Percentiles rank a stretch among this genome's conserved stretches.
These are phyloP conservation scores for Aechmea fasciata DNA, from an alignment of 176 grass and related monocot species.

Conservation along the genomic window DNA sequence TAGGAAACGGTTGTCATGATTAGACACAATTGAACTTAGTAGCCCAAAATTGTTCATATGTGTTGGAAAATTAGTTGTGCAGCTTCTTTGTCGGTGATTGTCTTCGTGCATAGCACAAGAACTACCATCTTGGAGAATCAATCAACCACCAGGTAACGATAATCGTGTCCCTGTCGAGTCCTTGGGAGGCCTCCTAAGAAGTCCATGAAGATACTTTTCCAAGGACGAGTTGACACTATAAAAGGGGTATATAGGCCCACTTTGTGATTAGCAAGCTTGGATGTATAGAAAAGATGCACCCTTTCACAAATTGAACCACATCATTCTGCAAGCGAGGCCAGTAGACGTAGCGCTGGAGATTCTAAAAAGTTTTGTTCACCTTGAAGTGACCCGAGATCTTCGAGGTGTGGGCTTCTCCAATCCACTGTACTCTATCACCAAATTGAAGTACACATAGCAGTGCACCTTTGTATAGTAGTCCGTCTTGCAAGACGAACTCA, in stretches of 20 bases:
- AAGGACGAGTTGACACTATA: background rate
- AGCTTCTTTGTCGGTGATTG: background rate
- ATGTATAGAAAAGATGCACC: slow-evolving; percentile 9
- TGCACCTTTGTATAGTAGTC: background rate
- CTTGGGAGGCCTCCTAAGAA: background rate
- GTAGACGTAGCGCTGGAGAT: slow-evolving; percentile 8
- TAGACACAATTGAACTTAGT: background rate
- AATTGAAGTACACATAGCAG: slow-evolving; percentile 7
- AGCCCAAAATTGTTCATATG: background rate
- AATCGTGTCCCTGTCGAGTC: background rate
- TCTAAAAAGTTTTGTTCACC: background rate
- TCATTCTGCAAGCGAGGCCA: slow-evolving; percentile 10
- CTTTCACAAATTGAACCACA: slow-evolving; percentile 4
- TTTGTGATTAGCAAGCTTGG: background rate
- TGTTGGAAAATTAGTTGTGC: slow-evolving; percentile 5
- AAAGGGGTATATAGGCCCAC: slow-evolving; percentile 3
- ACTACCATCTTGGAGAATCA: slow-evolving; percentile 14
- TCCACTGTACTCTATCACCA: background rate
- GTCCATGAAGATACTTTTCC: background rate
- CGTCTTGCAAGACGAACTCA: background rate
- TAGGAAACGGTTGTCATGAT: background rate
- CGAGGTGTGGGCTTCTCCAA: slow-evolving; percentile 13
- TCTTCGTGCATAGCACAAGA: slow-evolving; percentile 6
- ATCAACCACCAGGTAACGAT: slow-evolving; percentile 4
- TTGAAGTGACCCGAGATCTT: slow-evolving; percentile 9